Evolutionary conservation across 805 yeast genomes (phyloP), one percentile per base, ranked within the genome.

Genomic region (Starmerella bacillaris): DNA sequence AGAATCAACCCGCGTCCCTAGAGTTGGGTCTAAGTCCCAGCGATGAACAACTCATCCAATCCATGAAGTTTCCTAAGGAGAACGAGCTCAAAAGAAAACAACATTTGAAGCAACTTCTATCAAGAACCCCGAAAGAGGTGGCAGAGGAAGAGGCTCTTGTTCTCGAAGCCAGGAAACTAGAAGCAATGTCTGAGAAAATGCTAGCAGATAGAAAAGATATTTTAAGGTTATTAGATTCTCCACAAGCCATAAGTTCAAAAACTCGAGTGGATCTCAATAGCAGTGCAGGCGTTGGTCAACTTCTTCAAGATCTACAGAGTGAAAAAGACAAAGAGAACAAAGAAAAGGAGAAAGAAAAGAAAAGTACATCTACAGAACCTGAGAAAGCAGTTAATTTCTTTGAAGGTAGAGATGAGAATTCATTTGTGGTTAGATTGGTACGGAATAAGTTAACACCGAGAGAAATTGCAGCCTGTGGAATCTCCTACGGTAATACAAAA

Each of bases 131-230:
- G 1, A 92, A 95, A 0, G 98, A 89, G 53, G 79, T 89, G 30
- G 96, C 96, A 0, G 98, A 89, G 58, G 99, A 89, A 52, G 96
- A 89, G 54, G 82, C 93, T 0, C 61, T 89, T 33, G 79, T 89
- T 8, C 74, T 86, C 21, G 98, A 89, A 53, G 92, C 95, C 2
- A 69, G 92, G 33, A 74, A 86, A 44, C 79, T 89, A 42, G 96
- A 89, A 51, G 68, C 82, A 38, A 79, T 92, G 2, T 92, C 95
- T 0, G 84, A 82, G 59, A 78, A 79, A 54, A 78, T 86, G 64
- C 64, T 83, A 35, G 59, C 65, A 32, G 98, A 89, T 53, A 66
- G 98, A 44, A 74, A 80, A 2, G 74, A 78, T 33, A 55, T 89
- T 24, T 59, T 89, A 30, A 72, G 78, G 18, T 59, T 84, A 20